These are phyloP conservation scores for Citrus medica DNA, from an alignment of 345 rosid species.

Conservation along the genomic window DNA sequence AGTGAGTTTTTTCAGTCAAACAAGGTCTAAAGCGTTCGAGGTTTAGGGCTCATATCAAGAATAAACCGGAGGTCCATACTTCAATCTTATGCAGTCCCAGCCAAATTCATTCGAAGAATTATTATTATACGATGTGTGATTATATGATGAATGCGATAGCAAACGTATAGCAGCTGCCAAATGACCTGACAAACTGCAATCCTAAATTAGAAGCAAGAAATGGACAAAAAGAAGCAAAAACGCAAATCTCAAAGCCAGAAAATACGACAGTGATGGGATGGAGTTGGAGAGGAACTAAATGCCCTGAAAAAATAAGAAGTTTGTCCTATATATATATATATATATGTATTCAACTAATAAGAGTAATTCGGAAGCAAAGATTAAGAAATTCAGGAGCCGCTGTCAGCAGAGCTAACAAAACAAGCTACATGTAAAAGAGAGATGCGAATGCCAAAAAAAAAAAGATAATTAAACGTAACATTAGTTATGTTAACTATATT, in stretches of 20 bases:
- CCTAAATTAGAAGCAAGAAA: not conserved
- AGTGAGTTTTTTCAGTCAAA: no score
- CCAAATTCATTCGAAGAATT: not conserved
- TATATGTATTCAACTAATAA: no score
- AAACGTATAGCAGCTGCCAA: not conserved
- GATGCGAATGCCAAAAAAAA: not conserved
- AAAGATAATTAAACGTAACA: no score
- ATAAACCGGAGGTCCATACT: not conserved
- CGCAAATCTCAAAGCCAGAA: not conserved
- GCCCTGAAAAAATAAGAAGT: no score
- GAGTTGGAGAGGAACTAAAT: not conserved
- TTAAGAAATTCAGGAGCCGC: no score
- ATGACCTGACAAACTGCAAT: not conserved
- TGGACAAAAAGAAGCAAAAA: not conserved
- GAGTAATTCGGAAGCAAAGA: no score
- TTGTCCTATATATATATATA: no score
- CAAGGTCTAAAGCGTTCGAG: no score
- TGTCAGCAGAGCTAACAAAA: not conserved
- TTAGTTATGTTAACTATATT: no score
- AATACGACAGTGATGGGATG: not conserved
- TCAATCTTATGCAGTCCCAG: not conserved
- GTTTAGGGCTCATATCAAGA: not conserved
- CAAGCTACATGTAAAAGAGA: not conserved
- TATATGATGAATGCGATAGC: not conserved
- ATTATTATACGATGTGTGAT: not conserved